A percentile compares a stretch with the other conserved stretches of the same genome.
These are phyloP conservation scores for Blastobotrys serpentis DNA, from an alignment of 1,139 yeast species.

Conservation along the genomic window DNA sequence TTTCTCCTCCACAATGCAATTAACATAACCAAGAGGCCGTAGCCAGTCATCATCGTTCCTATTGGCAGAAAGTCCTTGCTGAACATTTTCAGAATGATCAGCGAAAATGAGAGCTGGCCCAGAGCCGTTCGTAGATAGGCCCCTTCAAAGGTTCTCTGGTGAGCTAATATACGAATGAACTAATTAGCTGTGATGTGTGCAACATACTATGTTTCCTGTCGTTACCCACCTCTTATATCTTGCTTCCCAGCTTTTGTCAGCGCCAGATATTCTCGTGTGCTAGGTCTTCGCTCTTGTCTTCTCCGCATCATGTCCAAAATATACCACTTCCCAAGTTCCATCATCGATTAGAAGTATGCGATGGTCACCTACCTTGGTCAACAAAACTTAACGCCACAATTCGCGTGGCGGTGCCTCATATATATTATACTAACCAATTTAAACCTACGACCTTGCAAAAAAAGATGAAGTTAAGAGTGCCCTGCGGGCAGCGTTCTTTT, in stretches of 20 bases:
- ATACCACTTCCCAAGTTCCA: too few relatives aligned
- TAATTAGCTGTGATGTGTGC: too few relatives aligned
- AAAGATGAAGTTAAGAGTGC: not conserved
- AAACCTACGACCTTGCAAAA: too few relatives aligned
- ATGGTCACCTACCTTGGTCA: not conserved
- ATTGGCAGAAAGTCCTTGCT: constrained; percentile 41
- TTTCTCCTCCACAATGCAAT: constrained; percentile 37
- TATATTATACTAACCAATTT: too few relatives aligned
- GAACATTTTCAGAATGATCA: constrained; percentile 41
- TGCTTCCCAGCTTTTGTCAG: constrained; percentile 14
- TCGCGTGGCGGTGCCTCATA: too few relatives aligned
- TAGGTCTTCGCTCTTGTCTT: constrained; percentile 12
- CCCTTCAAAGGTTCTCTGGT: constrained; percentile 45
- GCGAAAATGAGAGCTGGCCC: constrained; percentile 40
- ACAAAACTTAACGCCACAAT: not conserved
- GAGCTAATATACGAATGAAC: constrained; percentile 34
- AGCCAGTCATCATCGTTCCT: constrained; percentile 41
- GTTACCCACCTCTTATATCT: constrained; percentile 15
- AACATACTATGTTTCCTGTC: not conserved
- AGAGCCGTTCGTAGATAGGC: constrained; percentile 45
- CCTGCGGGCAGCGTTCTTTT: not conserved
- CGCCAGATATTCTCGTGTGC: constrained; percentile 16
- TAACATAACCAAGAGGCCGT: constrained; percentile 38
- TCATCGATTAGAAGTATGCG: not conserved
- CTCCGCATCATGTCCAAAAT: too few relatives aligned